phyloP scores from a whole-genome alignment of 805 yeast genomes.

The Suhomyces sp. region DNA sequence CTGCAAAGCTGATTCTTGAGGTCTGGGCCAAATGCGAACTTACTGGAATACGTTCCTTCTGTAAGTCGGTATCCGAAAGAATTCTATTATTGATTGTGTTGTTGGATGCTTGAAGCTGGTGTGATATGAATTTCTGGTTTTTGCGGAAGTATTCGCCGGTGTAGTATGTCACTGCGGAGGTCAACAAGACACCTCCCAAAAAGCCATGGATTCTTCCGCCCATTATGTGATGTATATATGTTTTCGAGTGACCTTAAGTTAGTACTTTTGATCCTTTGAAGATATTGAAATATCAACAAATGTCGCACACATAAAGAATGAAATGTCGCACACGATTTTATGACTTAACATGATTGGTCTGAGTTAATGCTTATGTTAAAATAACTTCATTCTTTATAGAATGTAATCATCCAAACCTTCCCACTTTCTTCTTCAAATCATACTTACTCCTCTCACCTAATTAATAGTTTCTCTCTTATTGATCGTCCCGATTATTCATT shows the following conservation, averaged over 20 bases:
- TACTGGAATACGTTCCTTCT: conserved; percentile 44
- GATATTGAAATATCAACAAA: conserved; percentile 1
- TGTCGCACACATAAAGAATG: not conserved
- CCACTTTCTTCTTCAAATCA: too few species aligned
- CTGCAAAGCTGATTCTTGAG: conserved; percentile 44
- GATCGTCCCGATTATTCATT: too few species aligned
- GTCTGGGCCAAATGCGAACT: conserved; percentile 24
- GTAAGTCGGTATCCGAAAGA: conserved; percentile 46
- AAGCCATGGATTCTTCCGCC: conserved; percentile 47
- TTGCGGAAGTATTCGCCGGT: conserved; percentile 56
- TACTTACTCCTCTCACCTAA: too few species aligned
- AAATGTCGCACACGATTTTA: not conserved
- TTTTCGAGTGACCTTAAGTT: not conserved
- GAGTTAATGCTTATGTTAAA: too few species aligned
- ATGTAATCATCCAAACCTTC: too few species aligned
- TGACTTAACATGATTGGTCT: too few species aligned
- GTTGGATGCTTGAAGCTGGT: conserved; percentile 48
- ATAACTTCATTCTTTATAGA: too few species aligned
- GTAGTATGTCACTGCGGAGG: conserved; percentile 61
- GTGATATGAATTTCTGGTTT: conserved; percentile 47
- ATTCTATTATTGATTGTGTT: conserved; percentile 54
- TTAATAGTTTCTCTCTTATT: too few species aligned
- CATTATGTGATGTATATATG: conserved; percentile 18
- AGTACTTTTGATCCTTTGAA: not conserved
- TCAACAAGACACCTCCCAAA: conserved; percentile 54